Evolutionary conservation across 495 filamentous ascomycete genomes (phyloP).

Genomic region (Parathielavia appendiculata): DNA sequence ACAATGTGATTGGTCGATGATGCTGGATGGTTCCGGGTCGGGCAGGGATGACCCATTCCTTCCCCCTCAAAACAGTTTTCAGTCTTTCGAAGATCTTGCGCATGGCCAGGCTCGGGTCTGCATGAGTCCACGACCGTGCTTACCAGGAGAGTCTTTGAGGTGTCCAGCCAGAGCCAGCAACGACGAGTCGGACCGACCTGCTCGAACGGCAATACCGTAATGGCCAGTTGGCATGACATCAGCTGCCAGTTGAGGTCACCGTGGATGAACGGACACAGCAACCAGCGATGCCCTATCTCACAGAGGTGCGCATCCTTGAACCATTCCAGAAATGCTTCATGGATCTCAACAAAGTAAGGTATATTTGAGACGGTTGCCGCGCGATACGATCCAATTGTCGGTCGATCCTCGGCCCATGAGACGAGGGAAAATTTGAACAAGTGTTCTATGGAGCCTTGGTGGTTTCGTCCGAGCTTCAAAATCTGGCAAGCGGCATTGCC

Average conservation of each 20-base stretch:
- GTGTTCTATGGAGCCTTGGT: conserved; percentile 3
- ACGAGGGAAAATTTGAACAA: conserved; percentile 2
- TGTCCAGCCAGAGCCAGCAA: no score
- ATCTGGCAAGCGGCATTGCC: background rate
- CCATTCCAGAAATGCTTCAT: background rate
- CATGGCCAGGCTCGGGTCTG: no score
- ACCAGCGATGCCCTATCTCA: no score
- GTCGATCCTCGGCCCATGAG: background rate
- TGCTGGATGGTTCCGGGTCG: background rate
- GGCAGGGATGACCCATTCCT: background rate
- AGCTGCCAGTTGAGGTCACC: no score
- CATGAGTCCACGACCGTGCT: no score
- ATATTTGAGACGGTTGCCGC: background rate
- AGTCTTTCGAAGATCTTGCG: no score
- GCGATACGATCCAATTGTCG: background rate
- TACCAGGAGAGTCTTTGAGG: no score
- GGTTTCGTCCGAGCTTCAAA: background rate
- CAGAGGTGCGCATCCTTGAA: background rate
- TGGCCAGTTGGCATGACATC: no score
- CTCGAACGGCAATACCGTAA: no score
- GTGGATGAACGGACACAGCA: no score
- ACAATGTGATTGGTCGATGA: conserved; percentile 6
- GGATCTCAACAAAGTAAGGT: background rate
- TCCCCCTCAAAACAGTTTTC: no score
- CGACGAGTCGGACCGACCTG: no score